A percentile compares a stretch with the other conserved stretches of the same genome.
Conservation (phyloP, 2,329 filamentous ascomycete species). For the Xylaria polymorpha region DNA sequence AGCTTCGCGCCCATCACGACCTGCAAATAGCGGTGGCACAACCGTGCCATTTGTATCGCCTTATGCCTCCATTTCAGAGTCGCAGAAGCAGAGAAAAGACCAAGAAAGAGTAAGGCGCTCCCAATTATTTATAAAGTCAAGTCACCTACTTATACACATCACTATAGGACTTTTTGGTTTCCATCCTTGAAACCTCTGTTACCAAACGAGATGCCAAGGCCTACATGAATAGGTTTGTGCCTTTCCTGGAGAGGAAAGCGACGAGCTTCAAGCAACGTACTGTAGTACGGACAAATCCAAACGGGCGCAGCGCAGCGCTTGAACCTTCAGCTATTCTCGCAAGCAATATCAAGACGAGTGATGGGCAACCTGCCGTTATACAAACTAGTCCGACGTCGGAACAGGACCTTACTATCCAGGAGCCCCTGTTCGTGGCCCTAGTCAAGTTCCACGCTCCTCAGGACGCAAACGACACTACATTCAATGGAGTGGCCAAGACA, state of each 20-base stretch:
- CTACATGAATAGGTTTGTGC: constrained; percentile 86
- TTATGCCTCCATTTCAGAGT: constrained; percentile 56
- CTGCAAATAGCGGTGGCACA: constrained; percentile 45
- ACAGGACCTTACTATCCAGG: constrained; percentile 58
- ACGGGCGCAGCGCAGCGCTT: constrained; percentile 32
- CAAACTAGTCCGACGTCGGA: constrained; percentile 43
- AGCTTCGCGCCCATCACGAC: constrained; percentile 42
- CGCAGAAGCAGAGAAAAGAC: constrained; percentile 60
- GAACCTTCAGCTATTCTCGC: constrained; percentile 21
- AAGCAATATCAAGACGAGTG: constrained; percentile 15
- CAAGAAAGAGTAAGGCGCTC: constrained; percentile 58
- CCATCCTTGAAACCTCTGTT: constrained; percentile 86
- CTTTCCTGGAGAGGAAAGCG: constrained; percentile 50
- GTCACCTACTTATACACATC: constrained; percentile 34
- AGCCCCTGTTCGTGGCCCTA: constrained; percentile 76
- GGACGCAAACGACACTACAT: constrained; percentile 71
- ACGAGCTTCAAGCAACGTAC: constrained; percentile 50
- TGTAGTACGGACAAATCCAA: constrained; percentile 42
- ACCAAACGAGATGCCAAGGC: constrained; percentile 93
- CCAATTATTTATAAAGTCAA: constrained; percentile 15
- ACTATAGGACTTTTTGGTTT: constrained; percentile 82
- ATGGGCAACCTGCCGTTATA: constrained; percentile 14
- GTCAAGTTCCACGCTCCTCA: constrained; percentile 85
- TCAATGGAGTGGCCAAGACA: constrained; percentile 83
- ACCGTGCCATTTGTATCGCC: constrained; percentile 47